phyloP scores from a whole-genome alignment of 2,329 filamentous ascomycete genomes.

The Dichotomopilus funicola region DNA sequence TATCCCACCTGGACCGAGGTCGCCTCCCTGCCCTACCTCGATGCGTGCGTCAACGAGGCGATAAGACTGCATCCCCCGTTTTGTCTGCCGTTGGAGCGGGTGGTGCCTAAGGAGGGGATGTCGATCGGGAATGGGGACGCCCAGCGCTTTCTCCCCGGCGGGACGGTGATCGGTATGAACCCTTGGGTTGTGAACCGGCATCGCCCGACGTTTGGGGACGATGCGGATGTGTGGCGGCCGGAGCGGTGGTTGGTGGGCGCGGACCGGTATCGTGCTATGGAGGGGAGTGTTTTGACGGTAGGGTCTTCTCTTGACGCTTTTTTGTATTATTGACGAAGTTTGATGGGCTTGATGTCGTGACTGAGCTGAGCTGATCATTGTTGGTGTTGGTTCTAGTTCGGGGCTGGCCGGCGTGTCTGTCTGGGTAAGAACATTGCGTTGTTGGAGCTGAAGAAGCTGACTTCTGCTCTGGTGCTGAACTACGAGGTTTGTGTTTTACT shows the following conservation, averaged over 20 bases:
- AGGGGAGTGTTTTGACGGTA: constrained; percentile 10
- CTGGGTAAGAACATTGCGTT: constrained; percentile 15
- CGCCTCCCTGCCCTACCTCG: constrained; percentile 37
- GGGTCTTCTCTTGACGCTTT: no score
- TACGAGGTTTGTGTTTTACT: constrained; percentile 12
- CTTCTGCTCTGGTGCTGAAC: constrained; percentile 8
- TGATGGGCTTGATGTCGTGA: background rate
- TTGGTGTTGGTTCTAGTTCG: constrained; percentile 12
- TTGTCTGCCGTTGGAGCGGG: constrained; percentile 52
- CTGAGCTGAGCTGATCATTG: background rate
- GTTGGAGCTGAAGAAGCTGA: constrained; percentile 18
- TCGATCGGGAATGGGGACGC: constrained; percentile 37
- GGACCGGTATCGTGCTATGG: constrained; percentile 6
- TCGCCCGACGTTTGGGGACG: constrained; percentile 48
- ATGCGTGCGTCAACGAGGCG: constrained; percentile 58
- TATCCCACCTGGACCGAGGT: background rate
- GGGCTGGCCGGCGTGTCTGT: constrained; percentile 12
- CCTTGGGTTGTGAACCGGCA: constrained; percentile 55
- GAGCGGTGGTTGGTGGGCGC: constrained; percentile 43
- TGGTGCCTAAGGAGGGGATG: constrained; percentile 49
- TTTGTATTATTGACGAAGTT: no score
- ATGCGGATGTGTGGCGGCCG: constrained; percentile 49
- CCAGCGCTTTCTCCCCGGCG: constrained; percentile 42
- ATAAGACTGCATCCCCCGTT: constrained; percentile 57
- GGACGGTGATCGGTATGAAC: constrained; percentile 55